Evolutionary conservation across 768 basidiomycete genomes (phyloP).

Genomic region (Tulasnella sp.): DNA sequence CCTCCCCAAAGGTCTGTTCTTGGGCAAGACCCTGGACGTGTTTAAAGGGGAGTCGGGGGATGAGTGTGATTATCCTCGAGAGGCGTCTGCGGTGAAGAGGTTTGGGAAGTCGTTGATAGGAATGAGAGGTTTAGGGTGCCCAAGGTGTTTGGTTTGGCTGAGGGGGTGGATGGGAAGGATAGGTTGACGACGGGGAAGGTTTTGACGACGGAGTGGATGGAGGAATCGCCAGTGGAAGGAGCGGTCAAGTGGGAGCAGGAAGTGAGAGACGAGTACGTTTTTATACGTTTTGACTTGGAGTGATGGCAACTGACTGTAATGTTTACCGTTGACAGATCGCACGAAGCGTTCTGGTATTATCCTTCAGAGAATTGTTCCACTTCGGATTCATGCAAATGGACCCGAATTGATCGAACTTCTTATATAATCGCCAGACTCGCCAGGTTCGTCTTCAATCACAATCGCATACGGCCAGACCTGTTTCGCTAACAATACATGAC

Average conservation of each 20-base stretch:
- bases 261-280: slow-evolving; percentile 59
- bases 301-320: background rate
- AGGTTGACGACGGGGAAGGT: slow-evolving; percentile 63
- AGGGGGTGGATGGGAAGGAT: slow-evolving; percentile 27
- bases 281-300: no score
- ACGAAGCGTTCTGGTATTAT: slow-evolving; percentile 66
- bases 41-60: slow-evolving; percentile 84
- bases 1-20: slow-evolving; percentile 78
- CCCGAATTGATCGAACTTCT: slow-evolving; percentile 96
- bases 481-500: no score
- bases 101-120: slow-evolving; percentile 37
- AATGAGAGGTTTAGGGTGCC: slow-evolving; percentile 73
- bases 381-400: slow-evolving; percentile 97
- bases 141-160: slow-evolving; percentile 37
- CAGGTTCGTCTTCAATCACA: slow-evolving; percentile 39
- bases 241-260: slow-evolving; percentile 44
- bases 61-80: slow-evolving; percentile 83
- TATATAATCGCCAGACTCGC: slow-evolving; percentile 61
- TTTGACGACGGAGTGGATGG: slow-evolving; percentile 79
- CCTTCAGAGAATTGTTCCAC: slow-evolving; percentile 79
- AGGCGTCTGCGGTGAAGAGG: slow-evolving; percentile 55
- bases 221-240: slow-evolving; percentile 72
- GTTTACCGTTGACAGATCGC: slow-evolving; percentile 54
- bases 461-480: no score
- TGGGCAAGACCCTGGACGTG: slow-evolving; percentile 82